Base-by-base conservation (phyloP, 306 rosid genomes). In the Cyclanthera cordifolia region DNA sequence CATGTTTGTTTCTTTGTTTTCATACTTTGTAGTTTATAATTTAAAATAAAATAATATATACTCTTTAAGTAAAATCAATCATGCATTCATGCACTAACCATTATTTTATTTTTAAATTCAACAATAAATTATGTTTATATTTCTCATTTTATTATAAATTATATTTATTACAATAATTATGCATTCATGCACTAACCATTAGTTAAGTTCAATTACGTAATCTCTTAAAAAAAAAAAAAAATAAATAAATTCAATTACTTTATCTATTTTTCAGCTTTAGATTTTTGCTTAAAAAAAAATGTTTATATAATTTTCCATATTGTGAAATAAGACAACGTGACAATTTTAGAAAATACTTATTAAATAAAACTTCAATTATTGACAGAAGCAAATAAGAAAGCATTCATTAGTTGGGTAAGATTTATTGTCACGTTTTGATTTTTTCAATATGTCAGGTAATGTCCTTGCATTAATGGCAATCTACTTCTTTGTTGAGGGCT, bases 341-440 rank as follows among this genome's bases (percentile, higher is more conserved):
- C 43, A 65, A 45, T 23, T 65, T 65, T 2, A 11, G 8, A 27
- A 60, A 28, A 58, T 30, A n/a, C 14, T 0, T 58, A 6, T 1
- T 24, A 57, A 28, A 57, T 5, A 63, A 65, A 43, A 65, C 39
- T 43, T 65, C 53, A 65, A 65, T 65, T 53, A 65, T 65, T 23
- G 69, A 65, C 12, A 4, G 14, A 65, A 23, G 13, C 17, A 61
- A 61, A 61, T 11, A 27, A 37, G 39, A 39, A 61, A 37, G 53
- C 53, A 64, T 13, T 43, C 12, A 65, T 65, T 65, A 65, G 45
- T 65, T 23, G 1, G 39, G 53, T 15, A 65, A 45, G 4, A 45
- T 5, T 21, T 6, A 41, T 64, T 64, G 15, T 43, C 53, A 45
- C 46, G 45, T 45, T 24, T 19, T 23, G 27, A 20, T 6, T 21